Percentiles rank a stretch among this genome's conserved stretches.
Conservation (phyloP, 768 basidiomycete species). For the Tylopilus intermedius region DNA sequence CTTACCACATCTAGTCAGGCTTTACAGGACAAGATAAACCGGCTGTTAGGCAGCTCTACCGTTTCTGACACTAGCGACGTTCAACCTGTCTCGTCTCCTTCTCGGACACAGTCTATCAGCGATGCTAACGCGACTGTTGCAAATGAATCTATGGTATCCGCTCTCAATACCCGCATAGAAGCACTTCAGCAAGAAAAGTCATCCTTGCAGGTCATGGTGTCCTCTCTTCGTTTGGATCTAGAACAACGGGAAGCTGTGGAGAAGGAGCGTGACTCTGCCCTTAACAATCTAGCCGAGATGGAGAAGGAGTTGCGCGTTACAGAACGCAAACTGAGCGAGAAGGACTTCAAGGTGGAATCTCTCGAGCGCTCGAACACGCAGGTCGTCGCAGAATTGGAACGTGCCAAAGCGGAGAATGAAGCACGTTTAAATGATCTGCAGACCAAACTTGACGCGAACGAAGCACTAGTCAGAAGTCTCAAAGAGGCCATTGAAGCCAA, state of each 20-base stretch:
- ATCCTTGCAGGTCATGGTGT: slow-evolving; percentile 42
- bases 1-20: slow-evolving; percentile 37
- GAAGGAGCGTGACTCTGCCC: slow-evolving; percentile 43
- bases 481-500: slow-evolving; percentile 50
- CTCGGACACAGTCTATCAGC: slow-evolving; percentile 41
- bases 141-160: slow-evolving; percentile 17
- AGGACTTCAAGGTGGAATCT: slow-evolving; percentile 40
- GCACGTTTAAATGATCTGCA: slow-evolving; percentile 39
- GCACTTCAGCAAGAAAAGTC: slow-evolving; percentile 68
- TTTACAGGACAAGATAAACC: slow-evolving; percentile 48
- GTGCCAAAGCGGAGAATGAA: slow-evolving; percentile 43
- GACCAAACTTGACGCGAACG: slow-evolving; percentile 41
- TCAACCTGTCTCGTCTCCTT: slow-evolving; percentile 18
- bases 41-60: slow-evolving; percentile 34
- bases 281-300: slow-evolving; percentile 36
- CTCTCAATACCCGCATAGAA: slow-evolving; percentile 40
- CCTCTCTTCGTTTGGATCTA: slow-evolving; percentile 19
- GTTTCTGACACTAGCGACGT: slow-evolving; percentile 11
- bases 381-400: slow-evolving; percentile 39
- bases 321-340: slow-evolving; percentile 42
- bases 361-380: slow-evolving; percentile 43
- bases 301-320: slow-evolving; percentile 39
- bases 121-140: slow-evolving; percentile 5
- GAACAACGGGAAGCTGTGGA: slow-evolving; percentile 30
- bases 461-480: slow-evolving; percentile 42